Percentiles rank a stretch among this genome's conserved stretches.
Evolutionary conservation across 2,329 filamentous ascomycete species (phyloP).

Genomic region (Monosporascus sp.): DNA sequence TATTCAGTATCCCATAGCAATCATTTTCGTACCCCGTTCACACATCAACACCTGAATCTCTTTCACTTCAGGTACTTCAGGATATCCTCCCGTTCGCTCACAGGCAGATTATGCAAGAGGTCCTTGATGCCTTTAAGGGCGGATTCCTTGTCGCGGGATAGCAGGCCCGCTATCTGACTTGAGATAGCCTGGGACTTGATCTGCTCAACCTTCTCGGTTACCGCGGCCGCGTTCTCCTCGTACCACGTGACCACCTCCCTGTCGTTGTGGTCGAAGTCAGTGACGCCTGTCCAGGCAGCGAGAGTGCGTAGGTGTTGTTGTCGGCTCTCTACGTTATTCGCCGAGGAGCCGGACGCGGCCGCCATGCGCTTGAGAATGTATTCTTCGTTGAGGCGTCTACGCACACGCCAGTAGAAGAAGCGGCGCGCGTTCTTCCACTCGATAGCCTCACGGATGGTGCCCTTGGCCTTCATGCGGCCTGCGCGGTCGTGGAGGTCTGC

Average conservation of each 20-base stretch:
- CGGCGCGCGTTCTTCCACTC: conserved; percentile 85
- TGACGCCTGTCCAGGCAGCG: conserved; percentile 74
- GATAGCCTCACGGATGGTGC: conserved; percentile 77
- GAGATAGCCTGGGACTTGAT: conserved; percentile 68
- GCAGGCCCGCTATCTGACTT: conserved; percentile 38
- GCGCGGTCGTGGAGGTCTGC: conserved; percentile 95
- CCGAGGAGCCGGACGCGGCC: conserved; percentile 30
- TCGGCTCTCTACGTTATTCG: conserved; percentile 44
- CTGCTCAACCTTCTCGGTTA: conserved; percentile 77
- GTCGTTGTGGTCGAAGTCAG: conserved; percentile 74
- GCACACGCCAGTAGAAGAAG: conserved; percentile 99
- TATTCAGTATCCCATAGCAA: background rate
- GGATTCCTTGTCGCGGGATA: conserved; percentile 53
- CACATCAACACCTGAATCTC: background rate
- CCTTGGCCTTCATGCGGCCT: conserved; percentile 97
- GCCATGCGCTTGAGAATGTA: conserved; percentile 90
- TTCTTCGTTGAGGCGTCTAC: conserved; percentile 94
- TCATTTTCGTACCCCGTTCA: background rate
- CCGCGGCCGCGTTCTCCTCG: conserved; percentile 81
- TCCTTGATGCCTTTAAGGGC: conserved; percentile 82
- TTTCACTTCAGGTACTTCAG: conserved; percentile 51
- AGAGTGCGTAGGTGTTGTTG: conserved; percentile 67
- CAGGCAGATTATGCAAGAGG: conserved; percentile 78
- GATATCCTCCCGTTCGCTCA: conserved; percentile 80
- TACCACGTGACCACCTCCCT: conserved; percentile 88